Conservation (phyloP, 768 basidiomycete species). For the Suillus weaverae region DNA sequence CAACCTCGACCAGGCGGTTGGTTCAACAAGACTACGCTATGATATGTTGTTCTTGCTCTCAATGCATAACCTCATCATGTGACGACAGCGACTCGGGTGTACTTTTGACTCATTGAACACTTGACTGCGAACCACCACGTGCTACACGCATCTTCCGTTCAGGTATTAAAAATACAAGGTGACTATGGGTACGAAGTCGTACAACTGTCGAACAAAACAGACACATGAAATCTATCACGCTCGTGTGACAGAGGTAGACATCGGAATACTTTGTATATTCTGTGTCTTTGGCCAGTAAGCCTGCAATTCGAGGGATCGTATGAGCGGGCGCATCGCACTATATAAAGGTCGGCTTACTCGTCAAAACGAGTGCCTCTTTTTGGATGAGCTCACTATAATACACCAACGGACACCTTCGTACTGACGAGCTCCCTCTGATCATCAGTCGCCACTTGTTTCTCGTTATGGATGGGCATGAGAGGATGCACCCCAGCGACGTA, state of each 20-base stretch:
- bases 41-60: no score
- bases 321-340: no score
- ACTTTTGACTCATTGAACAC: no score
- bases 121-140: neutral
- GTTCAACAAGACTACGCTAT: neutral
- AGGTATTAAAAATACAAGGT: neutral
- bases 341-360: no score
- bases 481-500: no score
- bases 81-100: neutral
- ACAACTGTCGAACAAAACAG: neutral
- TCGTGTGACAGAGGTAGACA: slow-evolving; percentile 14
- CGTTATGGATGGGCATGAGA: no score
- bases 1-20: neutral
- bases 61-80: neutral
- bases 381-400: no score
- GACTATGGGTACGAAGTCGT: neutral
- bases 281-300: slow-evolving; percentile 12
- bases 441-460: no score
- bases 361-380: no score
- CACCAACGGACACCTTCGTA: no score
- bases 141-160: neutral
- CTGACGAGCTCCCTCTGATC: no score
- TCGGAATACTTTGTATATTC: slow-evolving; percentile 12
- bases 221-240: slow-evolving; percentile 7
- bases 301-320: slow-evolving; percentile 10